Evolutionary conservation across 2,329 filamentous ascomycete genomes (phyloP).

Genomic region (Fusarium luffae): DNA sequence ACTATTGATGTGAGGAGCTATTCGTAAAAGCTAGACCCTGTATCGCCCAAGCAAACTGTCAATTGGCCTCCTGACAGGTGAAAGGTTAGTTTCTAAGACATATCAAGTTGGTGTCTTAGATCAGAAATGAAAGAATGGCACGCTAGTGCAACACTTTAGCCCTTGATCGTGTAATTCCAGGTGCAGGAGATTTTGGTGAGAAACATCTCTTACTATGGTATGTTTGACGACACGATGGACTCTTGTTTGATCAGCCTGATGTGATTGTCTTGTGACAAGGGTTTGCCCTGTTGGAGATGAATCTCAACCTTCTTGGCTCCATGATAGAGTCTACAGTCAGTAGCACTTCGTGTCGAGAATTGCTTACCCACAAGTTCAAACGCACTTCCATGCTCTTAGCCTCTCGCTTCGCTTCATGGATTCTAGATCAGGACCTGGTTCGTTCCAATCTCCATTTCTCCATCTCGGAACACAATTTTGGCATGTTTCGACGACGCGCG

Average conservation of each 20-base stretch:
- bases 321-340: background rate
- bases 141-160: background rate
- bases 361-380: background rate
- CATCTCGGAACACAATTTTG: slow-evolving; percentile 20
- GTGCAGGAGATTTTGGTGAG: too few relatives aligned
- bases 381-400: background rate
- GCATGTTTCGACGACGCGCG: slow-evolving; percentile 19
- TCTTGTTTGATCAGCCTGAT: background rate
- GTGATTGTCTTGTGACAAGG: background rate
- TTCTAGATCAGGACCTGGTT: slow-evolving; percentile 27
- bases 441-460: slow-evolving; percentile 7
- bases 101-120: slow-evolving; percentile 4
- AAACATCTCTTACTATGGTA: background rate
- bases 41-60: slow-evolving; percentile 18
- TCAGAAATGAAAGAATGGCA: background rate
- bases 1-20: slow-evolving; percentile 32
- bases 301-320: background rate
- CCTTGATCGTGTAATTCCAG: background rate
- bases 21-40: background rate
- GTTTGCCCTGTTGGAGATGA: background rate
- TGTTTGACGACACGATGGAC: background rate
- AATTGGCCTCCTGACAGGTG: slow-evolving; percentile 7
- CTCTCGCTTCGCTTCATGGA: background rate
- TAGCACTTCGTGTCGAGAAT: background rate
- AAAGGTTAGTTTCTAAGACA: slow-evolving; percentile 3